Percentiles rank a stretch among this genome's conserved stretches.
Conservation (phyloP, 192 early-diverging fungal species). For the Cetraspora pellucida region DNA sequence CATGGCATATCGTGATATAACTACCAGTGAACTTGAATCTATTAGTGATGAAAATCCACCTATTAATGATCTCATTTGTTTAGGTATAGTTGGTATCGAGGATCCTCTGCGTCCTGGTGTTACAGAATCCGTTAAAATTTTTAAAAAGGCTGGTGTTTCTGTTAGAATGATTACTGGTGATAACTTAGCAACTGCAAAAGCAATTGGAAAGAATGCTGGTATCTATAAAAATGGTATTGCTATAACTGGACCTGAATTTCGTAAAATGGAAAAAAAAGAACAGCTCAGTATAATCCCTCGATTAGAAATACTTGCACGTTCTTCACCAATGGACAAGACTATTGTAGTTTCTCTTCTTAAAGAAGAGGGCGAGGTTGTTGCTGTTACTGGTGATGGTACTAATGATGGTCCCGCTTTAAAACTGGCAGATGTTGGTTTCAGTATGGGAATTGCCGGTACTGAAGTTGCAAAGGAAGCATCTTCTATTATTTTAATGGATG, state of each 20-base stretch:
- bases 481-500: conserved; percentile 85
- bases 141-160: conserved; percentile 80
- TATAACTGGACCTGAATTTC: conserved; percentile 81
- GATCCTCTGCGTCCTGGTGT: conserved; percentile 87
- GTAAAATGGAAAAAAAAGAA: conserved; percentile 63
- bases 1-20: conserved; percentile 66
- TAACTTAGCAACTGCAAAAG: conserved; percentile 86
- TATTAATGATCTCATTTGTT: conserved; percentile 55
- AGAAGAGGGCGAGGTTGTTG: conserved; percentile 69
- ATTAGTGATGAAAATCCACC: conserved; percentile 60
- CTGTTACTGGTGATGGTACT: conserved; percentile 86
- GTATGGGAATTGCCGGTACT: conserved; percentile 90
- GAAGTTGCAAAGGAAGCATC: conserved; percentile 85
- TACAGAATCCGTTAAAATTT: conserved; percentile 72
- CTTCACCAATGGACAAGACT: conserved; percentile 88
- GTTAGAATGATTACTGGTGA: conserved; percentile 91
- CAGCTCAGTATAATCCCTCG: conserved; percentile 66
- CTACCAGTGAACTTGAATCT: conserved; percentile 46
- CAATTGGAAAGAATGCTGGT: conserved; percentile 87
- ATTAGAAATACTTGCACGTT: conserved; percentile 85
- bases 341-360: conserved; percentile 79
- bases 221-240: conserved; percentile 78
- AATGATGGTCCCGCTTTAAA: conserved; percentile 88
- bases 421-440: conserved; percentile 89
- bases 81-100: conserved; percentile 84